A percentile compares a stretch with the other conserved stretches of the same genome.
phyloP scores from a whole-genome alignment of 495 filamentous ascomycete genomes.

The Penicillium cataractarum region DNA sequence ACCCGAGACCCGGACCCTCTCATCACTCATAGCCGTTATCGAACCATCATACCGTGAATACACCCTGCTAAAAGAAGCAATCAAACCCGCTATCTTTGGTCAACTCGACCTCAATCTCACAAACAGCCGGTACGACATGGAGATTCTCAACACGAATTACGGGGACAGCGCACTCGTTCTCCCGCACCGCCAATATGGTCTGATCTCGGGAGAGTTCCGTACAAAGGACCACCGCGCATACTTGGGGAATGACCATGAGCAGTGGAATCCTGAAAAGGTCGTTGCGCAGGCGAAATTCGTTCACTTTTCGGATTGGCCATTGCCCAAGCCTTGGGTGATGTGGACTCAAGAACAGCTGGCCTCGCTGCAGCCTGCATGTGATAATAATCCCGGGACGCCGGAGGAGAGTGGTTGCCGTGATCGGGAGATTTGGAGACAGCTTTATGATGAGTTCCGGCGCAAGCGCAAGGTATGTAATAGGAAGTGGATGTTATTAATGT shows the following conservation, averaged over 20 bases:
- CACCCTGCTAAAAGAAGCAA: conserved; percentile 50
- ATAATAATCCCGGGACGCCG: conserved; percentile 47
- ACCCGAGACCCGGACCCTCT: conserved; percentile 55
- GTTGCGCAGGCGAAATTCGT: conserved; percentile 72
- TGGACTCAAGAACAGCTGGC: conserved; percentile 57
- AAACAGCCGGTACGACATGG: conserved; percentile 65
- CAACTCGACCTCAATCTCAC: conserved; percentile 40
- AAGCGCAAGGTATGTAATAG: conserved; percentile 57
- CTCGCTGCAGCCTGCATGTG: conserved; percentile 63
- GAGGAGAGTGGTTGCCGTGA: conserved; percentile 61
- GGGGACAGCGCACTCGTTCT: conserved; percentile 67
- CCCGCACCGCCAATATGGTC: conserved; percentile 72
- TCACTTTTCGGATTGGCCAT: conserved; percentile 81
- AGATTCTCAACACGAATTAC: conserved; percentile 74
- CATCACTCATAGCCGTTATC: conserved; percentile 66
- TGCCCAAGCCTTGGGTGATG: conserved; percentile 79
- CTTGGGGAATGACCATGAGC: conserved; percentile 62
- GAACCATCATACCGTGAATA: conserved; percentile 62
- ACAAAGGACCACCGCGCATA: conserved; percentile 60
- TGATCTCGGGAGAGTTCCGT: conserved; percentile 75
- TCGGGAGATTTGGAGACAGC: conserved; percentile 68
- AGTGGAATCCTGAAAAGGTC: conserved; percentile 69
- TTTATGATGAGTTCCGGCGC: conserved; percentile 69
- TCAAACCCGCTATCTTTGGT: conserved; percentile 31
- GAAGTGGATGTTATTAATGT: neutral